Base-by-base conservation (phyloP, 2,329 filamentous ascomycete genomes). In the Ophiostoma pallidulum region DNA sequence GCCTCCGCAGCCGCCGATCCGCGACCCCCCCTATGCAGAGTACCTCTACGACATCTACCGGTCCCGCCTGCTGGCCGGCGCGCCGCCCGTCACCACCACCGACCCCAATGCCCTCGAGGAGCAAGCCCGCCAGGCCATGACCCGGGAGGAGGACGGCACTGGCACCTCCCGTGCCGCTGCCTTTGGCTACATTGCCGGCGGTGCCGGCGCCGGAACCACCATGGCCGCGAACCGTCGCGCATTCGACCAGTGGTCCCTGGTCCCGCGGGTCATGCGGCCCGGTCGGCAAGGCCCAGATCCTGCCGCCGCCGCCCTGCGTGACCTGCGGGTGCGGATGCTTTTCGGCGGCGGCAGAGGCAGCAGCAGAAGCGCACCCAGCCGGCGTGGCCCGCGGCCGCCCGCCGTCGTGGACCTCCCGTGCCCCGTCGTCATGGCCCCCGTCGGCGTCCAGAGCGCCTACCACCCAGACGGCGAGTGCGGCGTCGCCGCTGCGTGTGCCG, bases 371-470 rank as follows among this genome's bases (percentile, higher is more conserved):
- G n/a, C n/a, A n/a, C n/a, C n/a, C n/a, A n/a, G n/a, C n/a, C n/a
- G n/a, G n/a, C n/a, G n/a, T n/a, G n/a, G n/a, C n/a, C 12, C 36
- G 29, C 14, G 31, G 37, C 9, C 31, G 37, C 12, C 39, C 42
- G n/a, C n/a, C n/a, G n/a, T n/a, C 3, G 38, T 49, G 9, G 37
- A 49, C 19, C 28, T 49, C 61, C 67, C 24, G 66, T 68, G 64
- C 14, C 80, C 80, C 0, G 54, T 84, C 1, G 59, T 85, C 2
- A 74, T 83, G 58, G 82, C 82, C 1, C 84, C 84, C 0, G 70
- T 88, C 2, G 84, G 84, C 0, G 80, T 86, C 0, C 82, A 87
- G 56, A 67, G 68, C 2, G 78, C 85, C 28, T 80, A 84, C 58
- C 82, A 89, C 55, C 59, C 66, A 0, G 78, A 85, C 54, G 77